These are phyloP conservation scores for Psilocybe cubensis DNA, from an alignment of 768 basidiomycete genomes.

Conservation along the genomic window DNA sequence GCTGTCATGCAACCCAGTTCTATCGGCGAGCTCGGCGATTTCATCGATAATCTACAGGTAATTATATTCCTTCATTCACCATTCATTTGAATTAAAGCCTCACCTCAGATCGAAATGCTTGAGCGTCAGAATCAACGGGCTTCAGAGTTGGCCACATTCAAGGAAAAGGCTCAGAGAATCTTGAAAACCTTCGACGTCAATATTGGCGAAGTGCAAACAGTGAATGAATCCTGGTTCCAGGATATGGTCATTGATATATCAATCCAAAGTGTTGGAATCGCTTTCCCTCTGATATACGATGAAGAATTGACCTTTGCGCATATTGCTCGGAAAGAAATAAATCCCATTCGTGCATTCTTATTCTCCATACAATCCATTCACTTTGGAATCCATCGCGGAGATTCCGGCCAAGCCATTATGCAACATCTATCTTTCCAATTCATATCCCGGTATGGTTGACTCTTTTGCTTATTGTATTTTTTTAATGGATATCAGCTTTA, in stretches of 20 bases:
- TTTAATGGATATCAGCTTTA: conserved; percentile 59
- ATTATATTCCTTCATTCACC: background rate
- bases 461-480: conserved; percentile 5
- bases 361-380: conserved; percentile 78
- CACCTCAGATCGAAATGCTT: conserved; percentile 69
- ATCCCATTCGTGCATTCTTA: conserved; percentile 77
- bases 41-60: conserved; percentile 85
- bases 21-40: conserved; percentile 88
- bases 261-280: conserved; percentile 79
- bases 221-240: conserved; percentile 56
- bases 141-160: conserved; percentile 80
- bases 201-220: conserved; percentile 40
- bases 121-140: conserved; percentile 76
- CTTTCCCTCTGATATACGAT: conserved; percentile 79
- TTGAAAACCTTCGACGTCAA: conserved; percentile 76
- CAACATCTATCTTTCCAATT: conserved; percentile 84
- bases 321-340: conserved; percentile 39
- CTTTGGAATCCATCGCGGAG: conserved; percentile 75
- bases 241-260: conserved; percentile 56
- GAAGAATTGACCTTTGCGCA: conserved; percentile 56
- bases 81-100: background rate
- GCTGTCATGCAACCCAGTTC: conserved; percentile 96
- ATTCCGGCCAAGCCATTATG: conserved; percentile 78
- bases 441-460: conserved; percentile 59
- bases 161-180: conserved; percentile 75